Base-by-base conservation (phyloP, 2,329 filamentous ascomycete species). In the Allantophomopsis lycopodina region DNA sequence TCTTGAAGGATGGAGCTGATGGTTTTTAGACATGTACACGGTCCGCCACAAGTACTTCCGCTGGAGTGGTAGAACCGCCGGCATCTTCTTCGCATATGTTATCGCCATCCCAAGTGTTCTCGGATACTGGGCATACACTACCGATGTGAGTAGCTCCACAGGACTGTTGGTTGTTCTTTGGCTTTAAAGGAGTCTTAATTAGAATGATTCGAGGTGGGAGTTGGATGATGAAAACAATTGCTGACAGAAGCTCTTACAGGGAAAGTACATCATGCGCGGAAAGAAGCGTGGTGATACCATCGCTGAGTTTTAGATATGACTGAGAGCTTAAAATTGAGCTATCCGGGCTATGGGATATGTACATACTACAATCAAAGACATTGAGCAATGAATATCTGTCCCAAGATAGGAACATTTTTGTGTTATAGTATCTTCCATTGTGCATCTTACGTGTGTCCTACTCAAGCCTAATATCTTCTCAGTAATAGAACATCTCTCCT, bases 11-110 rank as follows among this genome's bases (percentile, higher is more conserved):
- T 37, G 6, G 18, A 31, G 31, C 12, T 28, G 23, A 28, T 28
- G 23, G 5, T 8, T 28, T 28, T 4, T 54, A 94, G 88, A 82
- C 60, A 83, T 95, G 77, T 76, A 73, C 55, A 68, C 73, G 55
- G 86, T 84, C 68, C 82, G 91, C 49, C 81, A 88, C 74, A 86
- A 86, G 65, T 94, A 85, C 74, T 98, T 96, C 74, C 76, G 86
- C 61, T 96, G 86, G 85, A 96, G 83, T 30, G 73, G 77, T 39
- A 73, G 83, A 55, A 94, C 86, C 35, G 86, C 85, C 21, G 77
- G 75, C 65, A 62, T 95, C 54, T 79, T 80, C 4, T 76, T 95
- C 57, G 68, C 80, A 47, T 95, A 89, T 61, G 72, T 82, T 42
- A 65, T 78, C 28, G 65, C 79, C 40, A 73, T 95, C 34, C 91